phyloP scores from a whole-genome alignment of 1,139 yeast genomes.

The Lodderomyces jiufengensis region DNA sequence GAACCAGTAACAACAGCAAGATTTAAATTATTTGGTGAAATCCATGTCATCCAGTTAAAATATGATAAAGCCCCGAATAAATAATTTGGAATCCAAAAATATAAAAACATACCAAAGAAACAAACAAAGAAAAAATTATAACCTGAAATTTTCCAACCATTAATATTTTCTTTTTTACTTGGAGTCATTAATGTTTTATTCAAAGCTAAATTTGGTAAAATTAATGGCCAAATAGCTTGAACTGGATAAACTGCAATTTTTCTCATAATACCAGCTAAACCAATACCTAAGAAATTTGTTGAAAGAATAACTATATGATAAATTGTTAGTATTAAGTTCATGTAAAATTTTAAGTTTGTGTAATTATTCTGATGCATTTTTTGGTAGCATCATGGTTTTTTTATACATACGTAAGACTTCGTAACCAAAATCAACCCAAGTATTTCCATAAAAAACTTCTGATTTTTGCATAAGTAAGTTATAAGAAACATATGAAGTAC shows the following conservation, averaged over 20 bases:
- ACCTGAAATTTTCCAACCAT: conserved; percentile 36
- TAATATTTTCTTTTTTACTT: conserved; percentile 37
- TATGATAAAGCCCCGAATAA: conserved; percentile 27
- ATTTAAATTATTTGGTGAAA: conserved; percentile 26
- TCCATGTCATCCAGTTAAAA: conserved; percentile 41
- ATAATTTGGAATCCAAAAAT: conserved; percentile 36
- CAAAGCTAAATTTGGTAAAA: conserved; percentile 54
- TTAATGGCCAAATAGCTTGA: conserved; percentile 55
- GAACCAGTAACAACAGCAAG: conserved; percentile 59
- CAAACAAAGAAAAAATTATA: conserved; percentile 27
- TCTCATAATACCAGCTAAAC: conserved; percentile 60
- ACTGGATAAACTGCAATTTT: conserved; percentile 57
- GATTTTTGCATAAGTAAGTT: conserved; percentile 27
- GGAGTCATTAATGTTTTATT: conserved; percentile 48
- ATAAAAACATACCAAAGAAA: conserved; percentile 24
- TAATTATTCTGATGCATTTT: too few species aligned
- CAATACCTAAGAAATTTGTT: conserved; percentile 60
- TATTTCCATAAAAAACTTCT: conserved; percentile 33
- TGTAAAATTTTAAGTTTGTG: too few species aligned
- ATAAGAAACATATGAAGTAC: conserved; percentile 27
- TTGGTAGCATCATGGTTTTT: too few species aligned
- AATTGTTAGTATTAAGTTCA: too few species aligned
- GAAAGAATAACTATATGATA: conserved; percentile 40
- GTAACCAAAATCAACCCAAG: conserved; percentile 49
- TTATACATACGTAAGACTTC: conserved; percentile 24